Base-by-base conservation (phyloP, 2,329 filamentous ascomycete genomes). In the Alternaria sp. region DNA sequence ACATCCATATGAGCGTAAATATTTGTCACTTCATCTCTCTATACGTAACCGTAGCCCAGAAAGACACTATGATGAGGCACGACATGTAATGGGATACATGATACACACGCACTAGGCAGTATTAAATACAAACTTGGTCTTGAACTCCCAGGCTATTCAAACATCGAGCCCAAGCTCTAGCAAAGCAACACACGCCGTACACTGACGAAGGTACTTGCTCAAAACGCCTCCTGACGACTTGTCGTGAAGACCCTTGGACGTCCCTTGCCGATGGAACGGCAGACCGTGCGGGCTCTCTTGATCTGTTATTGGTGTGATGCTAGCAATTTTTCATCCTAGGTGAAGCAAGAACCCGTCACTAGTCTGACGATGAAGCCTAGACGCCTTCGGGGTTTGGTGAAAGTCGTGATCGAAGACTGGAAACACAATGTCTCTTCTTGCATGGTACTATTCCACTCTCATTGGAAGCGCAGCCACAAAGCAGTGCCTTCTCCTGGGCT, bases 311-410 rank as follows among this genome's bases (percentile, higher is more conserved):
- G 30, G 32, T 24, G 16, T 1, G 46, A 24, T 48, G 30, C 18
- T 48, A 4, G 6, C 22, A 49, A 30, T n/a, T 24, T 26, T 49
- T 24, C 22, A 34, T 49, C 5, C 16, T 26, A 49, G 20, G 30
- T 36, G 30, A 49, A 49, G 46, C 46, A 49, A 36, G 46, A 49
- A 1, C 46, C 46, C 14, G 30, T 49, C 16, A 30, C 20, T 49
- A 49, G 32, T 49, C 20, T 24, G 16, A 36, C 20, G 5, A 49
- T 26, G 30, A 18, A 38, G 46, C 9, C 46, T 38, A 49, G 46
- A 36, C 32, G 22, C 20, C 46, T 36, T 36, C 18, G 6, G 32
- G 32, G 12, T 36, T 36, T 24, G 46, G 36, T 49, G 9, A 20
- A 26, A 12, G 43, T 24, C 32, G 9, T 38, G 30, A 49, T 11